These are phyloP conservation scores for Casuarina equisetifolia DNA, from an alignment of 306 rosid genomes.

Conservation along the genomic window DNA sequence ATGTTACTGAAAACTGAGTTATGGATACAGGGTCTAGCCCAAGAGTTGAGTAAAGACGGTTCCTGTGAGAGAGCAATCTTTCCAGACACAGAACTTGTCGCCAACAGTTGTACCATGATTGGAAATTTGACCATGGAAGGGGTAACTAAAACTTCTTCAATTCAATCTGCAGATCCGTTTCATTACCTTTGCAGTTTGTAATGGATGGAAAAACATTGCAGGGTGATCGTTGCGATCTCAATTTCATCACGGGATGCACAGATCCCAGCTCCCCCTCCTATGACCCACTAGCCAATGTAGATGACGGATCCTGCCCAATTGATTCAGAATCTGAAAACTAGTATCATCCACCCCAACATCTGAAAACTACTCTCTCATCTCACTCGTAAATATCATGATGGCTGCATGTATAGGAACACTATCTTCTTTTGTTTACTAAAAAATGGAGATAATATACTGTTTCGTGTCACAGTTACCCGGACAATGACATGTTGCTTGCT, in stretches of 20 bases:
- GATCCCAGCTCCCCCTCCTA: conserved; percentile 68
- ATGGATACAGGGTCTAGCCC: conserved; percentile 63
- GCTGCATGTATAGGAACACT: conserved; percentile 5
- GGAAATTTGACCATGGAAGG: conserved; percentile 81
- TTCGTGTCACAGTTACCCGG: too few species aligned
- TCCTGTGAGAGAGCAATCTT: conserved; percentile 87
- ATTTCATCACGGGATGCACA: conserved; percentile 72
- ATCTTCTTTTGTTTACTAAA: conserved; percentile 9
- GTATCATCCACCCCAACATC: conserved; percentile 9
- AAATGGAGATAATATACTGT: neutral
- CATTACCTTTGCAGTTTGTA: neutral
- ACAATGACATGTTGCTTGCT: neutral
- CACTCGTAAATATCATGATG: neutral
- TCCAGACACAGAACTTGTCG: conserved; percentile 59
- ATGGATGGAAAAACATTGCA: conserved; percentile 31
- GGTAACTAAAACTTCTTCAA: conserved; percentile 46
- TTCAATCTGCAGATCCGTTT: neutral
- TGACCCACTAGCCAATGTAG: conserved; percentile 84
- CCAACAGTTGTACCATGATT: conserved; percentile 62
- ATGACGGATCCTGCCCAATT: conserved; percentile 75
- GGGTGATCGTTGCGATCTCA: conserved; percentile 84
- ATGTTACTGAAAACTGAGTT: neutral
- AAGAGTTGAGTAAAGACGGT: conserved; percentile 79
- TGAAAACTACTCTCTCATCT: neutral
- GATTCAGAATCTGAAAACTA: conserved; percentile 54